These are phyloP conservation scores for Beauveria bassiana DNA, from an alignment of 2,329 filamentous ascomycete species.

Conservation along the genomic window DNA sequence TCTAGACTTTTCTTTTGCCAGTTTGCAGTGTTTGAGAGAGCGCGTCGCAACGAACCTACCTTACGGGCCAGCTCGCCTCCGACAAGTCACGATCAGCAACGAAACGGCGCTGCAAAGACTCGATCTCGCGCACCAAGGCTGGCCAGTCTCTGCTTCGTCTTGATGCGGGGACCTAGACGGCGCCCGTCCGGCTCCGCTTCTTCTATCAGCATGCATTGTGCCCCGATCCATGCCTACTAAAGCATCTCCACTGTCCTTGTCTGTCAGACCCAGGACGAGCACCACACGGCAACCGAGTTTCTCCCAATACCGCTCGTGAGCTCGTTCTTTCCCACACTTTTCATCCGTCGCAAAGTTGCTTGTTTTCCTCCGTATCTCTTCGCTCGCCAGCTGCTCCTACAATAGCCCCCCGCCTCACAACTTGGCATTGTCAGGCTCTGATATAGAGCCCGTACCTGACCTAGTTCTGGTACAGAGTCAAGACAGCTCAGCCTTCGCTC, in stretches of 20 bases:
- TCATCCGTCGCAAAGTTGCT: not conserved
- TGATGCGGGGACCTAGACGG: not conserved
- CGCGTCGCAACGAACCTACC: not conserved
- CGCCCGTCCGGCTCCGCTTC: constrained; percentile 8
- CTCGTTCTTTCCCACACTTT: constrained; percentile 1
- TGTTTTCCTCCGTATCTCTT: not conserved
- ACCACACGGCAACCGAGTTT: constrained; percentile 1
- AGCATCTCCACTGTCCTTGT: constrained; percentile 6
- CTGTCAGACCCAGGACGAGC: not conserved
- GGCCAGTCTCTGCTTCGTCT: not conserved
- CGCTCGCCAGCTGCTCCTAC: not conserved
- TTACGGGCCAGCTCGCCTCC: not conserved
- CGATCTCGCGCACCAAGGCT: not conserved
- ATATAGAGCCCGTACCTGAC: not conserved
- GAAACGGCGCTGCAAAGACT: not conserved
- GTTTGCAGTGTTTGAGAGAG: not conserved
- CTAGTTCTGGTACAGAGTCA: not conserved
- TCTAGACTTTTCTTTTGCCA: not conserved
- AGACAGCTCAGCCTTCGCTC: not conserved
- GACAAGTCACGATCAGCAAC: not conserved
- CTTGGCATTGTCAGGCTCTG: not conserved
- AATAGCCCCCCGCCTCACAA: not conserved
- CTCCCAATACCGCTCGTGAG: constrained; percentile 3
- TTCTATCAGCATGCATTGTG: constrained; percentile 8
- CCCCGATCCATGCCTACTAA: constrained; percentile 6